Evolutionary conservation across 2,329 filamentous ascomycete species (phyloP), one percentile per base, ranked within the genome.

Genomic region (Xylariaceae sp.): DNA sequence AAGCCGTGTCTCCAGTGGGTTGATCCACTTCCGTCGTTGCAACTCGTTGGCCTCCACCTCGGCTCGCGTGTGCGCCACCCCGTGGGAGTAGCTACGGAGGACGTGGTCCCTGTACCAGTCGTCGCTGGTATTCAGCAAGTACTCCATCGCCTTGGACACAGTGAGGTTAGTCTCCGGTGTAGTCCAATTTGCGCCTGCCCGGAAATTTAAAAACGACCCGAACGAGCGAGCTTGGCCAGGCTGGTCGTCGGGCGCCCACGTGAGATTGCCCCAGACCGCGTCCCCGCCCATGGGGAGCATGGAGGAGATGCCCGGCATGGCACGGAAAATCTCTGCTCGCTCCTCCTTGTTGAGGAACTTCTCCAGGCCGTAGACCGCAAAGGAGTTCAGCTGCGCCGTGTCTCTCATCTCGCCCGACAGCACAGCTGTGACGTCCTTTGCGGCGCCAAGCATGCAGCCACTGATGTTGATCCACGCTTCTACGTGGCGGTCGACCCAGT

Each of bases 401-500:
- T 98, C 92, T 50, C 90, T 88, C 92, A 98, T 98, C 63, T 98
- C 92, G 19, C 92, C 92, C 0, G 89, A 96, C 2, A 98, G 70
- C 0, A 97, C 77, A 0, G 92, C 90, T 0, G 92, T 86, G 24
- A 97, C 67, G 42, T 85, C 90, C 66, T 98, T 98, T 41, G 88
- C 72, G 2, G 92, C 88, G 11, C 92, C 92, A 5, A 98, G 80
- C 90, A 98, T 96, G 63, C 90, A 98, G 5, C 92, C 92, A 50
- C 85, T 92, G 54, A 98, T 88, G 60, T 98, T 98, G 68, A 98
- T 94, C 89, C 94, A 98, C 3, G 87, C 85, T 50, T 94, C 92
- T 36, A 98, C 72, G 57, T 96, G 76, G 13, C 74, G 76, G 43
- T 98, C 89, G 0, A 98, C 90, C 92, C 92, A 98, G 37, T 79